These are phyloP conservation scores for Sporothrix protearum DNA, from an alignment of 2,329 filamentous ascomycete genomes.

Conservation along the genomic window DNA sequence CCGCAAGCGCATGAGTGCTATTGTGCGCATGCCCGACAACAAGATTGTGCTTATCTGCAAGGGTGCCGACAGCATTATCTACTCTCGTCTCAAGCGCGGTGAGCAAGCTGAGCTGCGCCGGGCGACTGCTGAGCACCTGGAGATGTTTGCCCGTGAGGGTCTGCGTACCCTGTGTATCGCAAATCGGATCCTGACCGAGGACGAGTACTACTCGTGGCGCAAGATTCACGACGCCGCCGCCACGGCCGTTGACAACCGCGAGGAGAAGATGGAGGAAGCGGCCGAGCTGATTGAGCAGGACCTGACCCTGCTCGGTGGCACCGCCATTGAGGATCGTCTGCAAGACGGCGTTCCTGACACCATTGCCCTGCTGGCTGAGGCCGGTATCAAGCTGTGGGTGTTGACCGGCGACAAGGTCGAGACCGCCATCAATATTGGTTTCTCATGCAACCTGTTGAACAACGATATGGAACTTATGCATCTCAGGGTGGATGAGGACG, in stretches of 20 bases:
- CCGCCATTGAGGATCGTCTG: slow-evolving; percentile 92
- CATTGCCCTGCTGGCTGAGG: slow-evolving; percentile 82
- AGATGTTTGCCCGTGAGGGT: slow-evolving; percentile 95
- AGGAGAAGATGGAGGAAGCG: slow-evolving; percentile 87
- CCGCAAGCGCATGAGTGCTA: slow-evolving; percentile 95
- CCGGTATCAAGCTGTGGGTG: slow-evolving; percentile 98
- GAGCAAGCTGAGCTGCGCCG: slow-evolving; percentile 81
- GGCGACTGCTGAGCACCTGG: slow-evolving; percentile 85
- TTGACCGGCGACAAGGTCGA: slow-evolving; percentile 98
- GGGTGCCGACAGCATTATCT: slow-evolving; percentile 95
- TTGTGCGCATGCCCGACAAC: slow-evolving; percentile 89
- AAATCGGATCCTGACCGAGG: slow-evolving; percentile 71
- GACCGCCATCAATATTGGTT: slow-evolving; percentile 99
- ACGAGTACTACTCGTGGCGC: slow-evolving; percentile 82
- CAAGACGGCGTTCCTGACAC: slow-evolving; percentile 97
- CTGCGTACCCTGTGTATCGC: slow-evolving; percentile 93
- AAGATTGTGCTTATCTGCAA: slow-evolving; percentile 93
- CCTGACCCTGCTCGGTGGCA: slow-evolving; percentile 82
- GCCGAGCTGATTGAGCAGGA: slow-evolving; percentile 90
- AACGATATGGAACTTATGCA: slow-evolving; percentile 98
- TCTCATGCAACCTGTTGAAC: slow-evolving; percentile 94
- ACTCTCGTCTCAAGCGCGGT: slow-evolving; percentile 79
- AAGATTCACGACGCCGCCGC: slow-evolving; percentile 84
- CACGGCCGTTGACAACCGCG: slow-evolving; percentile 75
- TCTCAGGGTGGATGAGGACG: slow-evolving; percentile 77